Percentiles rank a stretch among this genome's conserved stretches.
phyloP scores from a whole-genome alignment of 805 yeast species.

The Yarrowia porcina region DNA sequence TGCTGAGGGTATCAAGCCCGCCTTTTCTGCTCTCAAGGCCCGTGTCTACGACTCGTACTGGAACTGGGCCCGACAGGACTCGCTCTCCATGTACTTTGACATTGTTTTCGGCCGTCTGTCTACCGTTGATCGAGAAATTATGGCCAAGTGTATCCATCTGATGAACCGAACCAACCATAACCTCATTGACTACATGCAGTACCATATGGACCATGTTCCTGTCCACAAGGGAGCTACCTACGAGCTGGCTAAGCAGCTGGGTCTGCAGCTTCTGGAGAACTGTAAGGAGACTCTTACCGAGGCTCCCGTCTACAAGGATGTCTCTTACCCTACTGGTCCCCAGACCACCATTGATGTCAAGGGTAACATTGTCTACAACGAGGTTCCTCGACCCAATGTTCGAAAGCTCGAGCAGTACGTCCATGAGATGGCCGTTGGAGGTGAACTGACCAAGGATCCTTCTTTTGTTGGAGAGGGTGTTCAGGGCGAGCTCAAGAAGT shows the following conservation, averaged over 20 bases:
- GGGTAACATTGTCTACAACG: constrained; percentile 83
- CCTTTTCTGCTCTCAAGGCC: constrained; percentile 87
- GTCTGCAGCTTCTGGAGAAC: constrained; percentile 91
- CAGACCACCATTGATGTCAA: constrained; percentile 80
- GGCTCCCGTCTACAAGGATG: constrained; percentile 94
- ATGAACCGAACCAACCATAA: constrained; percentile 97
- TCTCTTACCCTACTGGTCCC: constrained; percentile 92
- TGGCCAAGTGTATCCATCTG: constrained; percentile 91
- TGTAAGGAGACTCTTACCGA: constrained; percentile 78
- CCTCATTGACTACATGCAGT: constrained; percentile 94
- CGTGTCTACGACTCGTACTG: constrained; percentile 96
- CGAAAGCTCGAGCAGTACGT: constrained; percentile 95
- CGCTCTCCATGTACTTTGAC: constrained; percentile 88
- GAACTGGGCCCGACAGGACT: constrained; percentile 99
- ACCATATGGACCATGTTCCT: constrained; percentile 80
- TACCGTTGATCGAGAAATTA: constrained; percentile 92
- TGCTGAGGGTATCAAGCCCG: constrained; percentile 86
- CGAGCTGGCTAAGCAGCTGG: constrained; percentile 81
- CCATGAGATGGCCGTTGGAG: constrained; percentile 94
- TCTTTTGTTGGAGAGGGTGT: constrained; percentile 46
- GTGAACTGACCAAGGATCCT: constrained; percentile 73
- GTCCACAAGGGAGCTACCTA: constrained; percentile 88
- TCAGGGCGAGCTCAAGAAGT: constrained; percentile 78
- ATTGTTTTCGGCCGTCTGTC: constrained; percentile 91
- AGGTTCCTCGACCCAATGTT: constrained; percentile 82